Evolutionary conservation across 192 early-diverging fungal species (phyloP).

Genomic region (Podila epigama): DNA sequence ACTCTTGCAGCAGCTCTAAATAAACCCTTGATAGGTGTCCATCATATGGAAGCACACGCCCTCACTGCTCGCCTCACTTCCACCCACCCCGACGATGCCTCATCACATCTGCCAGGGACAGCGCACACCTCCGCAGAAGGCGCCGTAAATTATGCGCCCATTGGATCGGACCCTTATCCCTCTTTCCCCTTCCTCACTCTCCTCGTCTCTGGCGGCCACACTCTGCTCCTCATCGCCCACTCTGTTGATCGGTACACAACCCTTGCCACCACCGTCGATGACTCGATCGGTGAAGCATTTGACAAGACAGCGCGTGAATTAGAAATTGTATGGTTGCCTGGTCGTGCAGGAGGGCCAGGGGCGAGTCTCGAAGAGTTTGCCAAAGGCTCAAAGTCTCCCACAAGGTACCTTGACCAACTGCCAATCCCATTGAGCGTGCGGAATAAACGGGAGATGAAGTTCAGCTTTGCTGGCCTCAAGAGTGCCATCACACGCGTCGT

Average conservation of each 20-base stretch:
- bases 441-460: slow-evolving; percentile 56
- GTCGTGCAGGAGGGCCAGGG: slow-evolving; percentile 73
- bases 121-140: background rate
- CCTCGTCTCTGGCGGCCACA: slow-evolving; percentile 82
- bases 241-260: slow-evolving; percentile 65
- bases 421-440: slow-evolving; percentile 70
- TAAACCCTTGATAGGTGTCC: slow-evolving; percentile 78
- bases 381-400: slow-evolving; percentile 52
- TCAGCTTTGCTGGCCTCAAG: slow-evolving; percentile 83
- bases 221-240: slow-evolving; percentile 65
- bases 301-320: slow-evolving; percentile 80
- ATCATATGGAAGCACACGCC: slow-evolving; percentile 89
- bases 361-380: slow-evolving; percentile 74
- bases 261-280: slow-evolving; percentile 74
- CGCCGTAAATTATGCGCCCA: background rate
- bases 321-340: slow-evolving; percentile 65
- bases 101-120: background rate
- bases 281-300: slow-evolving; percentile 81
- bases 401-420: slow-evolving; percentile 45
- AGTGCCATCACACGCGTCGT: slow-evolving; percentile 66
- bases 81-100: slow-evolving; percentile 6
- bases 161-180: slow-evolving; percentile 41
- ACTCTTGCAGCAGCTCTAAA: slow-evolving; percentile 70
- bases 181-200: slow-evolving; percentile 75
- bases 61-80: slow-evolving; percentile 74